Evolutionary conservation across 2,329 filamentous ascomycete genomes (phyloP).

Genomic region (Gnomoniopsis smithogilvyi): DNA sequence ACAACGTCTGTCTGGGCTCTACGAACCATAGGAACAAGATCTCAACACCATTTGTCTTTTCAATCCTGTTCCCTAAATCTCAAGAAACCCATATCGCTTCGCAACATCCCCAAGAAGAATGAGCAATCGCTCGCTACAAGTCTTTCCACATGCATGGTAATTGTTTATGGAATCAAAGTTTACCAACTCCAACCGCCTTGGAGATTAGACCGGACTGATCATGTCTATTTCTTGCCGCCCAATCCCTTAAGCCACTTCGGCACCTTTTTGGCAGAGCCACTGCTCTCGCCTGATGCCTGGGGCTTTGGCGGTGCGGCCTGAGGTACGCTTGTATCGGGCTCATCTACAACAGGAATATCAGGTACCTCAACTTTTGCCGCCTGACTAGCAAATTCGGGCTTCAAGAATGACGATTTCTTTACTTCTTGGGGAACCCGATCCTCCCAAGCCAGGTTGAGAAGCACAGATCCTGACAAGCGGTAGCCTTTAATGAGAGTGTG

Average conservation of each 20-base stretch:
- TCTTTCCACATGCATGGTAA: neutral
- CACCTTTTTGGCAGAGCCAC: conserved; percentile 40
- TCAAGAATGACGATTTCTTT: conserved; percentile 58
- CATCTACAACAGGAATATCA: conserved; percentile 41
- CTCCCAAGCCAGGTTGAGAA: conserved; percentile 76
- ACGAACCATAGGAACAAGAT: too few relatives aligned
- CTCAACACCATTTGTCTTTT: too few relatives aligned
- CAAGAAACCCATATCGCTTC: neutral
- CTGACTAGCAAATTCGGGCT: conserved; percentile 51
- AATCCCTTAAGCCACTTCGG: conserved; percentile 73
- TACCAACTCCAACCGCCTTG: too few relatives aligned
- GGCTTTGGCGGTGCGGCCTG: conserved; percentile 27
- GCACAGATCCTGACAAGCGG: conserved; percentile 65
- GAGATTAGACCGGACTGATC: neutral
- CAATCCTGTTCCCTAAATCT: too few relatives aligned
- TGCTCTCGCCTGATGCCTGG: conserved; percentile 26
- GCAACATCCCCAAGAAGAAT: too few relatives aligned
- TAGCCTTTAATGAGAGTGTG: conserved; percentile 69
- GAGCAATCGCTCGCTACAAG: too few relatives aligned
- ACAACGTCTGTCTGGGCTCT: neutral
- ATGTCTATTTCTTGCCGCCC: conserved; percentile 60
- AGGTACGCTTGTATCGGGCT: conserved; percentile 30
- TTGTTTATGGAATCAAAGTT: neutral
- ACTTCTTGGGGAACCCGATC: conserved; percentile 55
- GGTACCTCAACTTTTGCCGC: conserved; percentile 67